Base-by-base conservation (phyloP, 805 yeast species). In the Saccharomycopsis sp. region DNA sequence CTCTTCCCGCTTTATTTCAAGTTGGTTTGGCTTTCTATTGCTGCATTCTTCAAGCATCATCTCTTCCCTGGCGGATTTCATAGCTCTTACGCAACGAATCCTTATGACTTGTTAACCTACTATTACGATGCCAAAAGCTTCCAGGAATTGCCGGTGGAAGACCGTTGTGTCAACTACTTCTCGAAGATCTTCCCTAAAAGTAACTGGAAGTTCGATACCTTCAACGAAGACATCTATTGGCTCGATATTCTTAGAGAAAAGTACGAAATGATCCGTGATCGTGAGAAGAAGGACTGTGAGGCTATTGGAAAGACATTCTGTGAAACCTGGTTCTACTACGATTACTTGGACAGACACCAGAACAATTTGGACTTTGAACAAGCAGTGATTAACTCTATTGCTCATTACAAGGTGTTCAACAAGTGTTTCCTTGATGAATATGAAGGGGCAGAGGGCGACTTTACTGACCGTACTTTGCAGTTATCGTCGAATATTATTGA, bases 391-490 rank as follows among this genome's bases (percentile, higher is more conserved):
- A 56, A 55, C 19, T 20, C 60, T 2, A 55, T 63, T 41, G 57
- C 62, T n/a, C 65, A 63, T 53, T 58, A 60, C 19, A 63, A 60
- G 53, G 53, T 62, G 17, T 63, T 51, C 42, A 55, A 50, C 55
- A 58, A 62, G 47, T 63, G 65, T 47, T 63, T 25, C 54, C 52
- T 62, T 34, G 56, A 56, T 42, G 56, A 61, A 7, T 12, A 44
- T 14, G 41, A 55, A 19, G 47, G 29, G 7, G 41, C 59, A 29
- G 56, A 53, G 23, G 53, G 73, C n/a, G 84, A 80, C 56, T 65
- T 79, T 42, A 67, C 74, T 29, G 79, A 75, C 54, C 67, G 79
- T 35, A 68, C 80, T 5, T 66, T 81, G 3, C 70, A 59, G 25
- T 42, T 59, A 23, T 72, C 75, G 58, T 61, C 61, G 34, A 67